Base-by-base conservation (phyloP, 768 basidiomycete species). In the Kwoniella mangroviensis region DNA sequence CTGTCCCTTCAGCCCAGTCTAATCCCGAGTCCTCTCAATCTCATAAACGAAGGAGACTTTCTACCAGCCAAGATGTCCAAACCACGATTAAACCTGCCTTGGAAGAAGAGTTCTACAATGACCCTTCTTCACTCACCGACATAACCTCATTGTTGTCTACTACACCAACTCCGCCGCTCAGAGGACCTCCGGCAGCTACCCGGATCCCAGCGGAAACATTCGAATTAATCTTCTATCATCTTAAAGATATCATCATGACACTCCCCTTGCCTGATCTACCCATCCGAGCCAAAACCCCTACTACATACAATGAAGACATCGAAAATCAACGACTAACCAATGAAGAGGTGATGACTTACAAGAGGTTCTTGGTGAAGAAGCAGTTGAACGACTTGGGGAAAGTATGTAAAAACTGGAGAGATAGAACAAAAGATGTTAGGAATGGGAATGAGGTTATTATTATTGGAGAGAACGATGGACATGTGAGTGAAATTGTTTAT, bases 361-460 rank as follows among this genome's bases (percentile, higher is more conserved):
- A 71, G 55, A 62, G 57, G 22, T 60, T 62, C 10, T 28, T 67
- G 40, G 61, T 63, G 42, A 54, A 62, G 65, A 67, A 67, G 42
- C 43, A 28, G 34, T 41, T 71, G 11, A 67, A 56, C 51, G 65
- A 68, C n/a, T 34, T 67, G 21, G 53, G 65, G 6, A 43, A n/a
- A 60, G 65, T 71, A 15, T 71, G 70, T 49, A 67, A 63, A 54
- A 52, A 52, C 19, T 71, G 70, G 70, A 61, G 69, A 59, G 41
- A 41, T 26, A 57, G 64, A n/a, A 58, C 22, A 2, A 57, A 62
- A 51, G 60, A 42, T 22, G n/a, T 45, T 15, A 65, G 61, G 28
- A 57, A 43, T 34, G 66, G 65, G 3, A 22, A 67, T 53, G 70
- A 71, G n/a, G 49, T 68, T 9, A 60, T 71, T 3, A 71, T 71